Evolutionary conservation across 495 filamentous ascomycete genomes (phyloP), one percentile per base, ranked within the genome.

Genomic region (Neurospora cerealis): DNA sequence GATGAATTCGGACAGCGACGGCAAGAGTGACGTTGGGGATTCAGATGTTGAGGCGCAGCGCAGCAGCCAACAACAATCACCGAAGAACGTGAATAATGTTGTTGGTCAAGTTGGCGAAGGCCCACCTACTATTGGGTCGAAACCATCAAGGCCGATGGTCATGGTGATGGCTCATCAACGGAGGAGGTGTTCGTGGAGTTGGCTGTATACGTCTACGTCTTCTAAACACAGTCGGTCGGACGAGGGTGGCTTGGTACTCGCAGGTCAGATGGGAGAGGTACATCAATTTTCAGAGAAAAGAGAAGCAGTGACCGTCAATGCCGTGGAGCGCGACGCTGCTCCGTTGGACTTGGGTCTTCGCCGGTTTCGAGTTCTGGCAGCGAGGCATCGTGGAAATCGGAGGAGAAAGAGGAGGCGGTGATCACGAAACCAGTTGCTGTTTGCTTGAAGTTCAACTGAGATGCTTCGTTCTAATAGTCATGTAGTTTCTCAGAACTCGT

Each of bases 41-140:
- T 40, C 72, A 62, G 66, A 40, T 9, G 11, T 19, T 34, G 40
- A 36, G 24, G 37, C 13, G 10, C 37, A 32, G n/a, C 38, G 21
- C 15, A n/a, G 9, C 39, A 6, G 44, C 15, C n/a, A 70, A 32
- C 37, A 41, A 32, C 17, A 5, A 54, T 54, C 9, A 21, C 46
- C 46, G 46, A 54, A 21, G 46, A 54, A 48, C 2, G 10, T 11
- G 44, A 39, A 28, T 6, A 21, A 24, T 37, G 34, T 28, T 28
- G 19, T 9, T n/a, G n/a, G 38, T n/a, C 39, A 8, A 5, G 48
- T 13, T 19, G 32, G 37, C 19, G 40, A 70, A 17, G 71, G 73
- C 2, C 76, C 76, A 19, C 70, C 74, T 24, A 76, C 73, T 4
- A 76, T 76, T 5, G 73, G 73, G 8, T 76, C 73, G 13, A 37